A percentile compares a stretch with the other conserved stretches of the same genome.
phyloP scores from a whole-genome alignment of 202 grass and related monocot species.

The Saccharum hybrid region DNA sequence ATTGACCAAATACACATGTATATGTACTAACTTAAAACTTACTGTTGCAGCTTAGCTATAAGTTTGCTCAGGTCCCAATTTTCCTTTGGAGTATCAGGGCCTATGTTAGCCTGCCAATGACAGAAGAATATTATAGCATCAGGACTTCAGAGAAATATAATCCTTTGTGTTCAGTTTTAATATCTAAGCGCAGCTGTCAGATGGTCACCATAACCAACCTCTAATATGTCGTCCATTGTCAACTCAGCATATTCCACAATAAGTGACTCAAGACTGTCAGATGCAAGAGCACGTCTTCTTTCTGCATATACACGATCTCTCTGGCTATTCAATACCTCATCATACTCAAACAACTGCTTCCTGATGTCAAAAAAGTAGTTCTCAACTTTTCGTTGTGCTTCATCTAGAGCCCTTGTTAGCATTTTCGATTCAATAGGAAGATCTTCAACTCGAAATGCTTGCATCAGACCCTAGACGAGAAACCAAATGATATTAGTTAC shows the following conservation, averaged over 20 bases:
- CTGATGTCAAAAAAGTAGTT: slow-evolving; percentile 99
- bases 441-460: slow-evolving; percentile 95
- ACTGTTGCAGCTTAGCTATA: slow-evolving; percentile 98
- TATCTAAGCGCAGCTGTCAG: not conserved
- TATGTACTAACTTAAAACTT: slow-evolving; percentile 45
- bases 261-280: slow-evolving; percentile 77
- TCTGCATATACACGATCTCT: slow-evolving; percentile 94
- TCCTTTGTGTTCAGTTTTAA: slow-evolving; percentile 7
- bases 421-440: slow-evolving; percentile 99
- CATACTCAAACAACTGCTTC: slow-evolving; percentile 96
- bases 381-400: slow-evolving; percentile 97
- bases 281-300: slow-evolving; percentile 84
- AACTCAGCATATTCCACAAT: slow-evolving; percentile 96
- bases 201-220: slow-evolving; percentile 54
- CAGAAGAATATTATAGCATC: slow-evolving; percentile 4
- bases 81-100: slow-evolving; percentile 71
- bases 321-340: slow-evolving; percentile 98
- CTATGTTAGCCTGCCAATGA: slow-evolving; percentile 84
- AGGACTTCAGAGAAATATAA: slow-evolving; percentile 2
- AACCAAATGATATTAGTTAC: slow-evolving; percentile 15
- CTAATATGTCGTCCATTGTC: slow-evolving; percentile 96
- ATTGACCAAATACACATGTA: slow-evolving; percentile 23
- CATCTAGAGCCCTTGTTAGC: slow-evolving; percentile 97
- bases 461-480: slow-evolving; percentile 78
- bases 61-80: slow-evolving; percentile 84